Conservation (phyloP, 768 basidiomycete genomes). For the Crucibulum laeve region DNA sequence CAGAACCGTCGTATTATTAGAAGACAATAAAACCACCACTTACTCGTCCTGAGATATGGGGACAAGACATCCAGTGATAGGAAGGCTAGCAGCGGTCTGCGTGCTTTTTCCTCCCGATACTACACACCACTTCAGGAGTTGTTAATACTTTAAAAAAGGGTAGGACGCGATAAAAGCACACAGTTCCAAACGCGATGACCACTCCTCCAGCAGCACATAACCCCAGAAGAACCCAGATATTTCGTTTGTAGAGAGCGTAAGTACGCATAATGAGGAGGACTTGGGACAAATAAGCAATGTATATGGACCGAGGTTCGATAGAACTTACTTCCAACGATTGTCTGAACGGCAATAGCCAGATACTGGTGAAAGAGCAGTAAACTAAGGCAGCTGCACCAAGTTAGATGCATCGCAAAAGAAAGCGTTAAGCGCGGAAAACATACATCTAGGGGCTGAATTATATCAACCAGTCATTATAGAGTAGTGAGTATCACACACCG, state of each 20-base stretch:
- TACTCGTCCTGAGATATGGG: conserved; percentile 15
- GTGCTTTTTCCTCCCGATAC: conserved; percentile 5
- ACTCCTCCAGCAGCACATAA: conserved; percentile 18
- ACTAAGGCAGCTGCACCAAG: conserved; percentile 18
- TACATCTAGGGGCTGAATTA: background rate
- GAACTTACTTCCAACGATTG: conserved; percentile 31
- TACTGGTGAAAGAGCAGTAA: conserved; percentile 24
- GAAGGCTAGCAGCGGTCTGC: conserved; percentile 7
- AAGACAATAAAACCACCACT: too few relatives aligned
- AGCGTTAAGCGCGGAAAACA: too few relatives aligned
- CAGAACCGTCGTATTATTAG: too few relatives aligned
- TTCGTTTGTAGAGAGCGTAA: conserved; percentile 34
- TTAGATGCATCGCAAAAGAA: too few relatives aligned
- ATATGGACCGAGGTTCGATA: background rate
- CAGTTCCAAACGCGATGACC: conserved; percentile 20
- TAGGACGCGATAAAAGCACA: background rate
- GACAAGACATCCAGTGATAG: conserved; percentile 17
- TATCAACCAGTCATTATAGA: background rate
- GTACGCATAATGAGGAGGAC: conserved; percentile 35
- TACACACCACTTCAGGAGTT: conserved; percentile 17
- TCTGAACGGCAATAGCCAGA: conserved; percentile 27
- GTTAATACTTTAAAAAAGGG: background rate
- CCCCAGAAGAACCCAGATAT: conserved; percentile 18
- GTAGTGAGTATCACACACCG: conserved; percentile 15
- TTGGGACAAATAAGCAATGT: conserved; percentile 6